Evolutionary conservation across 2,329 filamentous ascomycete species (phyloP), one percentile per base, ranked within the genome.

Genomic region (Diaporthe sp.): DNA sequence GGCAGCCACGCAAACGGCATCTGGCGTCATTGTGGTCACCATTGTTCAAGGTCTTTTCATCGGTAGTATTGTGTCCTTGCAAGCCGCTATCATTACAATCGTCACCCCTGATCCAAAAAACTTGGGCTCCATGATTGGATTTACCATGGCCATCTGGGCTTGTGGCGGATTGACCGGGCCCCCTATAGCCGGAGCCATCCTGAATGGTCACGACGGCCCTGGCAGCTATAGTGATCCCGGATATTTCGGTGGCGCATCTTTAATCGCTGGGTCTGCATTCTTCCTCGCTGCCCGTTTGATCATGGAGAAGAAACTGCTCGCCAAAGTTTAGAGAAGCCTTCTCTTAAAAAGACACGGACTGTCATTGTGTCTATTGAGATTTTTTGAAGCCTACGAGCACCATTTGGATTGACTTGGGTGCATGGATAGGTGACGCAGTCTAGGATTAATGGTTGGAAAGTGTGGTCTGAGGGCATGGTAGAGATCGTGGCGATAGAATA

Each of bases 101-200:
- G 4, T 78, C 81, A 3, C 80, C 59, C 6, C 69, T 83, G 30
- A 78, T 84, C 22, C 89, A 13, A 83, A 86, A 44, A 84, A 89
- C 61, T 83, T 90, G 30, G 90, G 90, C 1, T 89, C 90, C 0
- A 86, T 88, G 59, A 84, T 89, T 76, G 88, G 88, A 19, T 86
- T 88, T 78, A 84, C 84, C 0, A 83, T 88, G 78, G 83, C 83
- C 4, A 72, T 87, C 2, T 79, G 81, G 25, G 83, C 84, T 0
- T 73, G 90, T 51, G 86, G 84, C 1, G 83, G 82, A 8, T 77
- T 90, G 44, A 83, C 88, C 6, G 88, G 86, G 0, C 84, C 85
- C 17, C 86, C 87, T 0, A 81, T 82, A 55, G 81, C 78, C 1
- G 82, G 82, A 2, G 78, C 76, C 0, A 75, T 83, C 12, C 39